A percentile compares a stretch with the other conserved stretches of the same genome.
Conservation (phyloP, 1,284 basidiomycete species). For the Cystobasidium sp. region DNA sequence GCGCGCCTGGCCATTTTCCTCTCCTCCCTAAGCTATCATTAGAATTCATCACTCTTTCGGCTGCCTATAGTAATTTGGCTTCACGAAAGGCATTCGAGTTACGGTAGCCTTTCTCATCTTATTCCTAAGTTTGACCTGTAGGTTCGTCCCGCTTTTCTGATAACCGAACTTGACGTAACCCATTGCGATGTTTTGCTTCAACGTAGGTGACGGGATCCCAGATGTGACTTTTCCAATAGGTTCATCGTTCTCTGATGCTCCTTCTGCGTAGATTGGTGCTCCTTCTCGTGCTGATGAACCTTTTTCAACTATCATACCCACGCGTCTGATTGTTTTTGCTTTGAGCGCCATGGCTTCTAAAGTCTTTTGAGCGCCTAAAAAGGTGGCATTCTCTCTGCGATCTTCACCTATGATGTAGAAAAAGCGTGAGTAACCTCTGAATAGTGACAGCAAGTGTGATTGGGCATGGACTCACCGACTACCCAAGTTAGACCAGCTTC, state of each 20-base stretch:
- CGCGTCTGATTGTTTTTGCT: conserved; percentile 71
- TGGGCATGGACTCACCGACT: conserved; percentile 67
- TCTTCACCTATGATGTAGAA: conserved; percentile 68
- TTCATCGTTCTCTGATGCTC: conserved; percentile 17
- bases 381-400: conserved; percentile 68
- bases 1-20: neutral
- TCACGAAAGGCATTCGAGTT: conserved; percentile 76
- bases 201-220: conserved; percentile 90
- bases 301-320: conserved; percentile 76
- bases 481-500: conserved; percentile 93
- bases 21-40: neutral
- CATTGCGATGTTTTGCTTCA: conserved; percentile 94
- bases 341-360: conserved; percentile 79
- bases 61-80: conserved; percentile 71
- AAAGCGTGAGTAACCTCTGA: neutral
- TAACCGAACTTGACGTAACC: conserved; percentile 73
- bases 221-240: conserved; percentile 80
- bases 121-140: conserved; percentile 76
- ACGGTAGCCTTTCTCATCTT: conserved; percentile 72
- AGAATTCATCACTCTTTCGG: conserved; percentile 57
- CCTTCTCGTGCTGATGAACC: conserved; percentile 78
- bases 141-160: conserved; percentile 88
- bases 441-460: neutral
- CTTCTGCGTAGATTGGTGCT: conserved; percentile 52
- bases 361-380: conserved; percentile 83